Evolutionary conservation across 805 yeast species (phyloP).

Genomic region (Kodamaea neixiangensis): DNA sequence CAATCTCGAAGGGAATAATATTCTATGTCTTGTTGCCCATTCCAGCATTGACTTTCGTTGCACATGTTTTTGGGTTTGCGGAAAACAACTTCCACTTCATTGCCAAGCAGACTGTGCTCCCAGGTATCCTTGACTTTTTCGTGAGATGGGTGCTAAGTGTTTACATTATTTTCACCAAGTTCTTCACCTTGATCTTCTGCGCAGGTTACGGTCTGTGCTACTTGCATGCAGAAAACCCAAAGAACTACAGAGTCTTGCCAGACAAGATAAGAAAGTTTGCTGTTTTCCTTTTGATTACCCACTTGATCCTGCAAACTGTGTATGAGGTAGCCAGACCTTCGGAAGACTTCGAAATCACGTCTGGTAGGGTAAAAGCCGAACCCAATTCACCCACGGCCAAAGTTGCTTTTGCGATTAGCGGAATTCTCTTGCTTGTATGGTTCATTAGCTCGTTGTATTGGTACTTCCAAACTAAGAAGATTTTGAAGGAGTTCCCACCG

Average conservation of each 20-base stretch:
- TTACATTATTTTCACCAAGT: constrained; percentile 13
- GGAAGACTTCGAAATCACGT: neutral
- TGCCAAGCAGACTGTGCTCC: neutral
- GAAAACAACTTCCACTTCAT: constrained; percentile 15
- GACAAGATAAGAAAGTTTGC: neutral
- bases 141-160: constrained; percentile 7
- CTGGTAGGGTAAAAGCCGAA: too few species aligned
- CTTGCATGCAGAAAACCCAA: constrained; percentile 23
- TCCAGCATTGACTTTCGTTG: constrained; percentile 5
- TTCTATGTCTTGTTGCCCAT: constrained; percentile 28
- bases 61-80: constrained; percentile 4
- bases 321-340: neutral
- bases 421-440: constrained; percentile 13
- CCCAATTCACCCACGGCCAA: too few species aligned
- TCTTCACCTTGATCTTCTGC: constrained; percentile 25
- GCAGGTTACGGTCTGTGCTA: constrained; percentile 40
- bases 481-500: constrained; percentile 31
- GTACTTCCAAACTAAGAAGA: constrained; percentile 30
- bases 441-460: constrained; percentile 16
- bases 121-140: neutral
- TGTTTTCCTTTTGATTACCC: neutral
- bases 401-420: neutral
- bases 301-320: neutral
- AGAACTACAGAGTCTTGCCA: constrained; percentile 27
- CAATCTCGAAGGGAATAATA: constrained; percentile 29